Base-by-base conservation (phyloP, 768 basidiomycete genomes). In the Mycena epipterygia region DNA sequence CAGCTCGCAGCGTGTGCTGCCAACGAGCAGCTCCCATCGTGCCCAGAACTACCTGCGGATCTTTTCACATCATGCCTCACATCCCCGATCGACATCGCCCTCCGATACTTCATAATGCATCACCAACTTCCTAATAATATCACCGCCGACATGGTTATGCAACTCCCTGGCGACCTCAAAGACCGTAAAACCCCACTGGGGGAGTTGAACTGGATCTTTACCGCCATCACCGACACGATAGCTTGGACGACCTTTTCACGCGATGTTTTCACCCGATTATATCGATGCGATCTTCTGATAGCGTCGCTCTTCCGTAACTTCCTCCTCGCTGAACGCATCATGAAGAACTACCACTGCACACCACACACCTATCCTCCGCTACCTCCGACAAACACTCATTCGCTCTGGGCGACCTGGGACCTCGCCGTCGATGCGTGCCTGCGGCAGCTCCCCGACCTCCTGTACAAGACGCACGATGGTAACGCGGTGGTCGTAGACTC, bases 181-280 rank as follows among this genome's bases (percentile, higher is more conserved):
- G 98, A 99, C 77, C 89, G 98, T 23, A 89, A 97, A 29, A 99
- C 98, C 0, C 97, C 98, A 1, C 85, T 99, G 0, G 98, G 98
- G 58, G 98, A 99, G 82, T 89, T 99, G n/a, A 98, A 97, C 79
- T 99, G 98, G 98, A 99, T 99, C 72, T 99, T 99, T 82, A 99
- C 96, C 1, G 96, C 97, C 37, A 95, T 99, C 64, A 99, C 98
- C 19, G 98, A 99, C 81, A 99, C 98, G 12, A 99, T 99, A 71
- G 98, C 98, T 9, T 99, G 98, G 98, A 97, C 97, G 17, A 95
- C 95, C 3, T 97, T 99, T 79, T 93, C 96, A 42, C 89, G 93
- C 52, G 96, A 98, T 41, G 89, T 95, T 5, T 99, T 99, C 81
- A 96, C 96, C 21, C 90, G 95, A 39, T 82, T 99, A 29, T 99